Conservation (phyloP, 2,329 filamentous ascomycete genomes). For the Fusarium musae region DNA sequence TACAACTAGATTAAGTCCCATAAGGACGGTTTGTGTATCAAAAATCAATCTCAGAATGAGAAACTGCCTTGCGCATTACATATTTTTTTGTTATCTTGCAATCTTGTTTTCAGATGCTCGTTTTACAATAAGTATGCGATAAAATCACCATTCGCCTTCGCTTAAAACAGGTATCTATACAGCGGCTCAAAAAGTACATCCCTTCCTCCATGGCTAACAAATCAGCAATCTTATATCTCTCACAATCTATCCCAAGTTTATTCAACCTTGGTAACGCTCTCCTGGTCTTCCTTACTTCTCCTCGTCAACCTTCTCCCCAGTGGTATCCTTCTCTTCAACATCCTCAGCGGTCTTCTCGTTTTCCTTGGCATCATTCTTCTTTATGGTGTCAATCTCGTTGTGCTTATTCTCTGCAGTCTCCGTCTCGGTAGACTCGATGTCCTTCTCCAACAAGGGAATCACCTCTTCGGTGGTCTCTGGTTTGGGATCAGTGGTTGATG, state of each 20-base stretch:
- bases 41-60: constrained; percentile 33
- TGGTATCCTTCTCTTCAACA: constrained; percentile 26
- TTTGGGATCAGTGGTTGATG: constrained; percentile 3
- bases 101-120: constrained; percentile 19
- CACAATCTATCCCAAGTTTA: constrained; percentile 30
- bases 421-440: constrained; percentile 3
- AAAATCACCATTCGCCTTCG: constrained; percentile 48
- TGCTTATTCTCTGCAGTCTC: constrained; percentile 5
- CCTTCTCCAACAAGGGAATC: constrained; percentile 27
- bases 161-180: constrained; percentile 49
- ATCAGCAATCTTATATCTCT: constrained; percentile 29
- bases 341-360: not conserved
- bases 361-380: constrained; percentile 17
- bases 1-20: constrained; percentile 43
- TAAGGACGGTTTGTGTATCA: constrained; percentile 39
- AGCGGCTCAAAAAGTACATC: constrained; percentile 39
- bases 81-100: constrained; percentile 10
- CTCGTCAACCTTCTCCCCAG: constrained; percentile 11
- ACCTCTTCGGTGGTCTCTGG: constrained; percentile 7
- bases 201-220: constrained; percentile 34
- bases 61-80: constrained; percentile 21
- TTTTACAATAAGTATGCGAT: constrained; percentile 34
- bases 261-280: constrained; percentile 16
- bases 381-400: constrained; percentile 7
- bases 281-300: constrained; percentile 25